A percentile compares a stretch with the other conserved stretches of the same genome.
phyloP scores from a whole-genome alignment of 306 rosid species.

The Acacia confusa region DNA sequence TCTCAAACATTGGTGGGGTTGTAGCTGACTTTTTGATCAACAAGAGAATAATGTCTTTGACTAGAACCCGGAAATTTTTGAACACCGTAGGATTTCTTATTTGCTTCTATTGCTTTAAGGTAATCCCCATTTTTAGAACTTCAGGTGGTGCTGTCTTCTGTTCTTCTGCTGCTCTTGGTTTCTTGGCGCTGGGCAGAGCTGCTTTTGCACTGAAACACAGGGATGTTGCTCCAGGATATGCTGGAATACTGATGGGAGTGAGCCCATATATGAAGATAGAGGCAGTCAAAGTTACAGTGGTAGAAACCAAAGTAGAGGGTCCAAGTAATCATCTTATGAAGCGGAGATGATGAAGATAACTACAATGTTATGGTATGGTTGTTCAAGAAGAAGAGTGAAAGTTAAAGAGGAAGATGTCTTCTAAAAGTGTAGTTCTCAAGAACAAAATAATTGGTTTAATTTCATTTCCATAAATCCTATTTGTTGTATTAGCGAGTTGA shows the following conservation, averaged over 20 bases:
- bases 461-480: no score
- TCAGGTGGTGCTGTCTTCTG: constrained; percentile 89
- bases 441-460: no score
- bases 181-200: constrained; percentile 95
- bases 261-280: no score
- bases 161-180: constrained; percentile 94
- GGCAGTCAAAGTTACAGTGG: no score
- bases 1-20: constrained; percentile 92
- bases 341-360: no score
- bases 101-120: constrained; percentile 78
- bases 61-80: constrained; percentile 77
- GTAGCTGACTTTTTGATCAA: constrained; percentile 80
- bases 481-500: no score
- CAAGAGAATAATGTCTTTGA: constrained; percentile 70
- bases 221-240: constrained; percentile 96
- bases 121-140: constrained; percentile 81
- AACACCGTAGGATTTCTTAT: constrained; percentile 77
- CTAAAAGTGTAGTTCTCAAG: no score
- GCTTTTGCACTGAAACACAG: constrained; percentile 95
- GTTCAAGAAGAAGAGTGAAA: no score
- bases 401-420: no score
- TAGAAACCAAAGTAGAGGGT: no score
- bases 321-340: no score
- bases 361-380: no score
- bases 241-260: constrained; percentile 96